These are phyloP conservation scores for Russula dissimulans DNA, from an alignment of 768 basidiomycete species.

Conservation along the genomic window DNA sequence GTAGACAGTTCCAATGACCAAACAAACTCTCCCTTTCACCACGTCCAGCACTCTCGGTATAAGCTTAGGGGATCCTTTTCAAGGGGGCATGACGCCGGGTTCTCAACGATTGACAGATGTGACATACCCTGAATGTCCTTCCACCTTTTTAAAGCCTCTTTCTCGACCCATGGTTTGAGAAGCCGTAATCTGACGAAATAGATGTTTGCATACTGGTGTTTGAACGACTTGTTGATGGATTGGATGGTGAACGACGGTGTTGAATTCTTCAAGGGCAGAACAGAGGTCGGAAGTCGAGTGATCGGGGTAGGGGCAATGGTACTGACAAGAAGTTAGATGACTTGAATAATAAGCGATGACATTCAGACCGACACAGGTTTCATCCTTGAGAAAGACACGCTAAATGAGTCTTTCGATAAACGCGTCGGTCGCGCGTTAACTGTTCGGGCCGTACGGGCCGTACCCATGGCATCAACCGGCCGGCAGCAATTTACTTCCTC, in stretches of 20 bases:
- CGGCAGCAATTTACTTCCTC: no score
- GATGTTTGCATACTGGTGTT: conserved; percentile 64
- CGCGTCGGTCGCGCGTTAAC: no score
- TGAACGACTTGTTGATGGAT: conserved; percentile 42
- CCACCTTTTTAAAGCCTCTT: conserved; percentile 45
- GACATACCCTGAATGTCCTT: conserved; percentile 33
- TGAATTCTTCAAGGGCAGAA: conserved; percentile 8
- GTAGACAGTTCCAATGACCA: conserved; percentile 90
- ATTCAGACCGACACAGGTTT: conserved; percentile 3
- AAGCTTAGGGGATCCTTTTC: conserved; percentile 53
- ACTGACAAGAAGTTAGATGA: conserved; percentile 5
- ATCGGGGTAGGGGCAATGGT: not conserved
- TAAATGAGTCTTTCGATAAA: no score
- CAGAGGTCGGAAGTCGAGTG: conserved; percentile 5
- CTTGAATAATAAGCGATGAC: not conserved
- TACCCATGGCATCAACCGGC: no score
- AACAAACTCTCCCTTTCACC: conserved; percentile 75
- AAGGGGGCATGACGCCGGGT: not conserved
- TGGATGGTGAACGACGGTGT: conserved; percentile 35
- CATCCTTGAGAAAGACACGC: not conserved
- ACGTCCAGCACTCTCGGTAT: conserved; percentile 86
- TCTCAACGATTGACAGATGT: not conserved
- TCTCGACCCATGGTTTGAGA: conserved; percentile 39
- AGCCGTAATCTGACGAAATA: conserved; percentile 53
- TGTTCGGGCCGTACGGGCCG: no score